A percentile compares a stretch with the other conserved stretches of the same genome.
Conservation (phyloP, 1,284 basidiomycete genomes). For the Ustilago loliicola region DNA sequence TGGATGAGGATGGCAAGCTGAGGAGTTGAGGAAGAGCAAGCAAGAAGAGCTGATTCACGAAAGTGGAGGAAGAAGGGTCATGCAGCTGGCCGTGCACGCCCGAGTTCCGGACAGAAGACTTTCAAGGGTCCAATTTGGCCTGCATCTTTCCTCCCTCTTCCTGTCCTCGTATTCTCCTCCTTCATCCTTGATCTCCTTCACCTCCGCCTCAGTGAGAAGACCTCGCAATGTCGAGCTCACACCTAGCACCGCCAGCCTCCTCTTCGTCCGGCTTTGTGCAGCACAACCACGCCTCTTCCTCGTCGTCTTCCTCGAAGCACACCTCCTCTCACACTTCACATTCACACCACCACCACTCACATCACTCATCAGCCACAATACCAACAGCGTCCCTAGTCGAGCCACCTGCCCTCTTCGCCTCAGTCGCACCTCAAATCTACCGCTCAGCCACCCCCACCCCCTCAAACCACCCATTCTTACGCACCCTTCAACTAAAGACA, state of each 20-base stretch:
- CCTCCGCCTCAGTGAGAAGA: neutral
- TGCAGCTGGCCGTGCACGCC: neutral
- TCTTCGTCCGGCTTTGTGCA: slow-evolving; percentile 1
- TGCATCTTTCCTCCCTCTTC: neutral
- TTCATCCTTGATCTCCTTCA: neutral
- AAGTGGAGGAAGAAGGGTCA: slow-evolving; percentile 14
- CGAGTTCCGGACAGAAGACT: slow-evolving; percentile 19
- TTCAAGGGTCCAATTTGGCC: slow-evolving; percentile 17
- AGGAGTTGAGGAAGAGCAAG: neutral
- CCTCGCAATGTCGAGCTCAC: slow-evolving; percentile 19
- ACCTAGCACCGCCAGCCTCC: slow-evolving; percentile 22
- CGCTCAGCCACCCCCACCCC: slow-evolving; percentile 53
- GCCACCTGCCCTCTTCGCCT: slow-evolving; percentile 59
- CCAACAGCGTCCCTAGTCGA: slow-evolving; percentile 48
- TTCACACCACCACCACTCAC: slow-evolving; percentile 20
- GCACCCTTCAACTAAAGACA: slow-evolving; percentile 55
- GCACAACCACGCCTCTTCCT: slow-evolving; percentile 9
- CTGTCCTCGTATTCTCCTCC: neutral
- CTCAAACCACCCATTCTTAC: slow-evolving; percentile 50
- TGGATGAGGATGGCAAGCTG: neutral
- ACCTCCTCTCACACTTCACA: slow-evolving; percentile 14
- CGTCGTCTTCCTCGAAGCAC: slow-evolving; percentile 13
- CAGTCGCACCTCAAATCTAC: slow-evolving; percentile 63
- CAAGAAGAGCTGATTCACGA: neutral
- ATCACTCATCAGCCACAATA: slow-evolving; percentile 18